Evolutionary conservation across 2,329 filamentous ascomycete genomes (phyloP).

Genomic region (Botrytis deweyae): DNA sequence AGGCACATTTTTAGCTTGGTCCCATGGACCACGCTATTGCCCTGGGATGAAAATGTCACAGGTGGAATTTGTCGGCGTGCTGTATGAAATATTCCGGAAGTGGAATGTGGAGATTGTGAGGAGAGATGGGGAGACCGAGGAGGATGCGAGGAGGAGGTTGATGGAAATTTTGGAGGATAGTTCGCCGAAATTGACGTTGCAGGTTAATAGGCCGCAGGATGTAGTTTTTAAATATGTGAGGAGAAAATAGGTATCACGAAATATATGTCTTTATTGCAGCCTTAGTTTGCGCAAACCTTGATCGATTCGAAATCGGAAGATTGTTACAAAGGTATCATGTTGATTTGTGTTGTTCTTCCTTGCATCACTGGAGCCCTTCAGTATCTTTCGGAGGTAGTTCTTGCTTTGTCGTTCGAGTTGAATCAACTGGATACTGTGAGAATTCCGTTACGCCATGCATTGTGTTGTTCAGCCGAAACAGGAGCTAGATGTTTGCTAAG

Average conservation of each 20-base stretch:
- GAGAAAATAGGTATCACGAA: neutral
- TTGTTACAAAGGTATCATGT: neutral
- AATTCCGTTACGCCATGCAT: neutral
- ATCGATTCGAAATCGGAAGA: neutral
- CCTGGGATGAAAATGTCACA: constrained; percentile 39
- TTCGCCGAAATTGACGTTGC: constrained; percentile 22
- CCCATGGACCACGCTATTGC: constrained; percentile 36
- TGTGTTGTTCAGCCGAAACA: neutral
- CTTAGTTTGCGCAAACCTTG: neutral
- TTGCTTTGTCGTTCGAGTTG: neutral
- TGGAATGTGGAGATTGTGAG: constrained; percentile 20
- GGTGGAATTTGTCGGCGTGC: constrained; percentile 37
- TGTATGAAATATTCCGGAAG: constrained; percentile 21
- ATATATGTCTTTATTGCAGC: neutral
- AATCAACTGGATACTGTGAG: too few species aligned
- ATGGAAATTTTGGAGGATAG: constrained; percentile 24
- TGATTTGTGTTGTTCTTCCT: neutral
- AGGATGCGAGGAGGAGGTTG: constrained; percentile 22
- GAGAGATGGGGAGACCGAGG: neutral
- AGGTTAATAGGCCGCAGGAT: constrained; percentile 23
- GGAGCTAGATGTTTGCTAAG: neutral
- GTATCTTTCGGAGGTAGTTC: neutral
- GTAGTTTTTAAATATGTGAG: neutral
- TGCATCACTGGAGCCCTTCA: neutral
- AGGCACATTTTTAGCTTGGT: constrained; percentile 36